These are phyloP conservation scores for Sphagnum tenellum DNA, from an alignment of 225 moss, liverwort and hornwort genomes.

Conservation along the genomic window DNA sequence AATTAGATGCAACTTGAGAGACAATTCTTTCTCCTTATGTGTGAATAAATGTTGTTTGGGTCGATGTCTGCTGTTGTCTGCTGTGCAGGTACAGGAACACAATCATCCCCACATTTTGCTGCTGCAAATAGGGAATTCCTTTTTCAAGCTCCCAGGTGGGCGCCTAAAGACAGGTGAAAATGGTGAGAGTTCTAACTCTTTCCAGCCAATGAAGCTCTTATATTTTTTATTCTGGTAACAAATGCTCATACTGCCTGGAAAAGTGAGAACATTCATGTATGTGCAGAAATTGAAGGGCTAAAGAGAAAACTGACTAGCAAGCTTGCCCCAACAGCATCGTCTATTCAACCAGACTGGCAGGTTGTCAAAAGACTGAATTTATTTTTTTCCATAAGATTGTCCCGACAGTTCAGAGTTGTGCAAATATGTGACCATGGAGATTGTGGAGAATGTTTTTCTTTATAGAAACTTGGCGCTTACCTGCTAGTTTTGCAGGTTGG, in stretches of 20 bases:
- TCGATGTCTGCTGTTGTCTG: too few species aligned
- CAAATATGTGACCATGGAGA: too few species aligned
- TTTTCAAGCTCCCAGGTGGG: slow-evolving; percentile 97
- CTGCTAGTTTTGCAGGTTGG: slow-evolving; percentile 50
- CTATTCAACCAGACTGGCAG: slow-evolving; percentile 99
- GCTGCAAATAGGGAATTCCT: slow-evolving; percentile 96
- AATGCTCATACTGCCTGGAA: too few species aligned
- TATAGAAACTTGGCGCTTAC: too few species aligned
- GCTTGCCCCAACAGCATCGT: slow-evolving; percentile 90
- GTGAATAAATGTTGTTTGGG: too few species aligned
- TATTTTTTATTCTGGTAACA: too few species aligned
- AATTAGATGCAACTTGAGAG: too few species aligned
- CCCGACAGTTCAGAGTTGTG: background rate
- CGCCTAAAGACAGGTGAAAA: slow-evolving; percentile 99
- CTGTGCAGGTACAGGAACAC: slow-evolving; percentile 93
- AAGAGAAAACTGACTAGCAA: slow-evolving; percentile 94
- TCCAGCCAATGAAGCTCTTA: too few species aligned
- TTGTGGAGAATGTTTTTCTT: too few species aligned
- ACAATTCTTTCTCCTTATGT: too few species aligned
- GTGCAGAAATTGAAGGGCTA: slow-evolving; percentile 91
- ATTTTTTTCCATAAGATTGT: too few species aligned
- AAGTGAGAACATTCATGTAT: too few species aligned
- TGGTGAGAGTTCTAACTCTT: slow-evolving; percentile 31
- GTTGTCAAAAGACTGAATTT: slow-evolving; percentile 10
- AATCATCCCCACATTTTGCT: slow-evolving; percentile 95